Base-by-base conservation (phyloP, 768 basidiomycete genomes). In the Cystofilobasidium ferigula region DNA sequence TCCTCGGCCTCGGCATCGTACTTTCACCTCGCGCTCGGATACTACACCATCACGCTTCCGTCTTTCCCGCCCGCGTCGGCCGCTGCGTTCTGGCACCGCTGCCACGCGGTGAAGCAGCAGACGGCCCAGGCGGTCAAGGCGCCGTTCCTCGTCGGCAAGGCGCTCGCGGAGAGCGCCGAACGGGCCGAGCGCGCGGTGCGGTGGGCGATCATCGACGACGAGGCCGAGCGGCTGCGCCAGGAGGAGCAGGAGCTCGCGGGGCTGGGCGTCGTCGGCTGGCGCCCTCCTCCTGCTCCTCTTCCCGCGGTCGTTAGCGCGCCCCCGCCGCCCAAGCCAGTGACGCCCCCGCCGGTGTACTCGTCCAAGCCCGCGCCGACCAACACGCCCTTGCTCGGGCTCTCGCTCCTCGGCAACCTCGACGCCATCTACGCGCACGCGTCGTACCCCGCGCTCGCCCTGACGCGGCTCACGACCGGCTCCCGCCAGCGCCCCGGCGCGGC, bases 41-140 rank as follows among this genome's bases (percentile, higher is more conserved):
- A 86, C 77, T 87, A 86, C 80, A 89, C 88, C 75, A 79, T 92
- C 70, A 77, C 88, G 60, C 82, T 92, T 8, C 88, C 89, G 0
- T 78, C 80, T 22, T 87, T 89, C 76, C 71, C 86, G 26, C 85
- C 24, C 63, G 28, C 51, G 14, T 54, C 51, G 14, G 2, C 51
- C 28, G 30, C 12, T 8, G 51, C 28, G 5, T 86, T 90, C 74
- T 90, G 87, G 87, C 82, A 83, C 68, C 83, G 88, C 62, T 85
- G 87, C 14, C 81, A 80, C 16, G 74, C 76, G 35, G 85, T 85
- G 16, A 87, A 86, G 72, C 74, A 74, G 16, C 88, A 90, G 74
- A 87, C 86, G 70, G 76, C 79, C 3, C 76, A 76, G 18, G 82
- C 82, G 0, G 84, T 82, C 58, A 87, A 85, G 73, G 81, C 77